Evolutionary conservation across 2,329 filamentous ascomycete species (phyloP).

Genomic region (Fusarium paranaense): DNA sequence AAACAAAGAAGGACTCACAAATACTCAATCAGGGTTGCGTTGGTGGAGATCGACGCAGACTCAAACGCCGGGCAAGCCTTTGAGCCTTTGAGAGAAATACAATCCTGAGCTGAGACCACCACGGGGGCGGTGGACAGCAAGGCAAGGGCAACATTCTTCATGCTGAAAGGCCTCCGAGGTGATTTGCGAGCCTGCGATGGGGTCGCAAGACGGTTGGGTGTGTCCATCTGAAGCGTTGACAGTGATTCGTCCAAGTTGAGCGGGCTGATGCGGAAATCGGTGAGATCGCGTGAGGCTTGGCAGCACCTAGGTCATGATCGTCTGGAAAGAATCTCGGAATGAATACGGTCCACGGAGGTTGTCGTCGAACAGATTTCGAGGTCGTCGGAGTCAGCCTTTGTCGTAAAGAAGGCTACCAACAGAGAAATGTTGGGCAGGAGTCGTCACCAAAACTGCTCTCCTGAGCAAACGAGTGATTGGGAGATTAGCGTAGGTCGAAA

Average conservation of each 20-base stretch:
- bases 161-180: conserved; percentile 28
- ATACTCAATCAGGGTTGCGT: conserved; percentile 64
- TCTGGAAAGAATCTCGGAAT: conserved; percentile 23
- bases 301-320: conserved; percentile 37
- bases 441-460: conserved; percentile 48
- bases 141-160: conserved; percentile 39
- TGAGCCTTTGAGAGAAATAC: conserved; percentile 79
- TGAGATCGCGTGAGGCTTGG: conserved; percentile 19
- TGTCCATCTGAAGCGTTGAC: conserved; percentile 18
- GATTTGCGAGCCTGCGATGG: conserved; percentile 19
- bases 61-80: conserved; percentile 79
- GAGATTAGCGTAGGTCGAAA: conserved; percentile 30
- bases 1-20: conserved; percentile 66
- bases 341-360: conserved; percentile 11
- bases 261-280: conserved; percentile 20
- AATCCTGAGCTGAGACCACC: conserved; percentile 54
- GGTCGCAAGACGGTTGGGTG: conserved; percentile 9
- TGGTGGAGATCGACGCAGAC: conserved; percentile 77
- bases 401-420: conserved; percentile 33
- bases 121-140: conserved; percentile 44
- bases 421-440: conserved; percentile 45
- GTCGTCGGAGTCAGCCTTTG: conserved; percentile 9
- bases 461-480: conserved; percentile 35
- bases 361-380: conserved; percentile 16
- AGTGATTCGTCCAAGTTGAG: conserved; percentile 13